Evolutionary conservation across 169 alveolate species (phyloP), one percentile per base, ranked within the genome.

Genomic region (Babesia ovis): DNA sequence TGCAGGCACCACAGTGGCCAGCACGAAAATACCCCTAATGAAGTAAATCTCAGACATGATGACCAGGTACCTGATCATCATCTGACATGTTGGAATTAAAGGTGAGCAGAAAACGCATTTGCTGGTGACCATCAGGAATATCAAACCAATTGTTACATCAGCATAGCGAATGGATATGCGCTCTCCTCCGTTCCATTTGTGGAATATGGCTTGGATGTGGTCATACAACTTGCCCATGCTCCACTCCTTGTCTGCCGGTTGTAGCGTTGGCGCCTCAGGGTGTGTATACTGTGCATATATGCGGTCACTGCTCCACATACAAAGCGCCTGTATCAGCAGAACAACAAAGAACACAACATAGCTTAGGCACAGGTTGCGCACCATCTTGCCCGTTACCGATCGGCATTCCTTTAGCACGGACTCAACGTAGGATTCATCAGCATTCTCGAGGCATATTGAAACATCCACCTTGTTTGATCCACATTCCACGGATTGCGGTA

Each of bases 1-100:
- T 16, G 85, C 74, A 31, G 93, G 93, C 37, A 88, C 56, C n/a
- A 87, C 83, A 25, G 91, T 88, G 16, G 67, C 86, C 37, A 53
- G 64, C 31, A 88, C 70, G 72, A 83, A 88, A 22, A 88, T 23
- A 8, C 90, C 86, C 74, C 93, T 56, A 32, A 84, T 20, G 45
- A 64, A 68, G 71, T 88, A 88, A 9, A 68, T 35, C 72, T 22
- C 41, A 6, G 87, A 73, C 64, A 80, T 60, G 55, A 88, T 50
- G 18, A 61, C 9, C 39, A 77, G 35, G 48, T 66, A 61, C 27
- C 93, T 55, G 32, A 73, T 66, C 16, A 84, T 37, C 82, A 84
- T 79, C 43, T 77, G 77, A 25, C 74, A 43, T 16, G 81, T 25
- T 14, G 53, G 59, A 34, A 88, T 45, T 31, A 75, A 5, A 22